Evolutionary conservation across 2,329 filamentous ascomycete genomes (phyloP).

Genomic region (Sclerotinia glacialis): DNA sequence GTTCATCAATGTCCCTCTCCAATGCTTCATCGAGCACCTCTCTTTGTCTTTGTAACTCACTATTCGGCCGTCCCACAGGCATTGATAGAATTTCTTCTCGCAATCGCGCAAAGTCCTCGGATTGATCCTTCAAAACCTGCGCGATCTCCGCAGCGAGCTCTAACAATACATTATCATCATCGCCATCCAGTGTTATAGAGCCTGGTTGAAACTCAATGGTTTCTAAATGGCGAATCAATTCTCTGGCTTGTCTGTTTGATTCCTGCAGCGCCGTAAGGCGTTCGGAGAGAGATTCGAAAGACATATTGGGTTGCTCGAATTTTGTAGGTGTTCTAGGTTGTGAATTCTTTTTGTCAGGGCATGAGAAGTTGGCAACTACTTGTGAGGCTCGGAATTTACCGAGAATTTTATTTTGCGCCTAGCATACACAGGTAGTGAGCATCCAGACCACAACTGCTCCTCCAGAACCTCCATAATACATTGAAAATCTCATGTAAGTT

Average conservation of each 20-base stretch:
- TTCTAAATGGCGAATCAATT: conserved; percentile 58
- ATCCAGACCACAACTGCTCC: conserved; percentile 5
- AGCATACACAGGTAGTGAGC: conserved; percentile 6
- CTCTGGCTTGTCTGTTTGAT: conserved; percentile 55
- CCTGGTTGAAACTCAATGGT: conserved; percentile 58
- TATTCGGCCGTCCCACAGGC: conserved; percentile 49
- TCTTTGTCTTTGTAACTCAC: conserved; percentile 59
- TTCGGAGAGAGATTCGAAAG: conserved; percentile 61
- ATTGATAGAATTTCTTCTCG: conserved; percentile 68
- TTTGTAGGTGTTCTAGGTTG: neutral
- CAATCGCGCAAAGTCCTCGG: conserved; percentile 80
- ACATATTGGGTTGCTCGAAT: conserved; percentile 44
- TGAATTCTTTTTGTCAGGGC: neutral
- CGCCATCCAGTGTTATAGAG: conserved; percentile 50
- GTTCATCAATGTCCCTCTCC: conserved; percentile 64
- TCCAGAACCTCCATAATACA: conserved; percentile 2
- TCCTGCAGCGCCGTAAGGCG: conserved; percentile 59
- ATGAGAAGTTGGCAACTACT: conserved; percentile 9
- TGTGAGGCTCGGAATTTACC: conserved; percentile 15
- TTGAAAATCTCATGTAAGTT: conserved; percentile 14
- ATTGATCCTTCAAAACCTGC: conserved; percentile 69
- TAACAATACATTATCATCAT: conserved; percentile 52
- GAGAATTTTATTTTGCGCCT: conserved; percentile 13
- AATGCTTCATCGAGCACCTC: conserved; percentile 64
- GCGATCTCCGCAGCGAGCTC: conserved; percentile 82